Evolutionary conservation across 2,329 filamentous ascomycete genomes (phyloP), one percentile per base, ranked within the genome.

Genomic region (Paecilomyces niveus): DNA sequence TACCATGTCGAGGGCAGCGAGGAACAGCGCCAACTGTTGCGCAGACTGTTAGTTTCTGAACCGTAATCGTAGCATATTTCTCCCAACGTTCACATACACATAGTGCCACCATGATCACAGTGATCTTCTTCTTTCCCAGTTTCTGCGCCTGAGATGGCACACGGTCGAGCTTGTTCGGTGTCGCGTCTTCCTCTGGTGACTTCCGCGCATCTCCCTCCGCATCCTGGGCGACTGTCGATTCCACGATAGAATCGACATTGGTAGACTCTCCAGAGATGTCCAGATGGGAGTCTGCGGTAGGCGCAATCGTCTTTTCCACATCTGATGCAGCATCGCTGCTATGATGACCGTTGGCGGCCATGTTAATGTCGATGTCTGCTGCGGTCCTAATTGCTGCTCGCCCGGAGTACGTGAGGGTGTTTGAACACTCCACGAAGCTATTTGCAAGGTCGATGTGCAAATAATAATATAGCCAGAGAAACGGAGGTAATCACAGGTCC

Each of bases 1-100:
- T 70, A 78, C 76, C 69, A 85, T 83, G 64, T 86, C 84, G 49
- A 86, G 70, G 32, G 84, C 84, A 10, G 83, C 83, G 26, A 86
- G 77, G 57, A 85, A 83, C 11, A 86, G 75, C 7, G 82, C 82
- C 70, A 85, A 78, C 76, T 78, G 59, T 32, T 52, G 9, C 21
- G 18, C 11, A 59, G 18, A 18, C 15, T n/a, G 52, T 68, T 60
- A 64, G 62, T 33, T 56, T 57, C 18, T 56, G 50, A 9, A 24
- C 21, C 39, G 15, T 18, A 57, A 29, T 24, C 39, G 13, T 18
- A 57, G 39, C 8, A 45, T 24, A 53, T 15, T 13, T n/a, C 13
- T 9, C 18, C 24, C 57, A 9, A 22, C 31, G 11, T 22, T 24
- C 55, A 58, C 71, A 64, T 71, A 74, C 72, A 62, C 74, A 76